A percentile compares a stretch with the other conserved stretches of the same genome.
Conservation (phyloP, 164 flowering plant species). For the Magnolia officinalis region DNA sequence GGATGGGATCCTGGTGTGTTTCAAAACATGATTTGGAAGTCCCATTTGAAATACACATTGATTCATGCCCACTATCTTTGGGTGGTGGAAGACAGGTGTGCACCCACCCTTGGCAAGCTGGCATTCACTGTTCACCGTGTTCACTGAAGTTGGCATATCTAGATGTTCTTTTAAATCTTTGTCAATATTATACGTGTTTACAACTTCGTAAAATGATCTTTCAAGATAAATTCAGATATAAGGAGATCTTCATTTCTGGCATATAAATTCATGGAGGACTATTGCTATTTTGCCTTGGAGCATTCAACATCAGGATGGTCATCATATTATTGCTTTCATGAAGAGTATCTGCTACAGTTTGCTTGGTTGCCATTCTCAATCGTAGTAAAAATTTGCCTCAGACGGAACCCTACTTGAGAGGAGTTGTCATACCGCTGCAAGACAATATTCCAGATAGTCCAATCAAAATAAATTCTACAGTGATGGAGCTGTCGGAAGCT, state of each 20-base stretch:
- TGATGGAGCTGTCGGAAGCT: slow-evolving; percentile 40
- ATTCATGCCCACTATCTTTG: no score
- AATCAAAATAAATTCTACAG: slow-evolving; percentile 26
- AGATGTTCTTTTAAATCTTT: background rate
- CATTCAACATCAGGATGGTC: background rate
- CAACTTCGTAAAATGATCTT: background rate
- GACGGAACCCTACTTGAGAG: slow-evolving; percentile 64
- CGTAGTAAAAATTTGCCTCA: slow-evolving; percentile 14
- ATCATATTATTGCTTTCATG: background rate
- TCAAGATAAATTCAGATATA: no score
- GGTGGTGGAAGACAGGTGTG: no score
- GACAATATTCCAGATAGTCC: slow-evolving; percentile 30
- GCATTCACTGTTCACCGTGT: no score
- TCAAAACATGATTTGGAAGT: no score
- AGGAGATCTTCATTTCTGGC: no score
- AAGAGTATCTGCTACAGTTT: background rate
- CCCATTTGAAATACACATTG: no score
- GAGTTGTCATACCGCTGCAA: slow-evolving; percentile 45
- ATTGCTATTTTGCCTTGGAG: background rate
- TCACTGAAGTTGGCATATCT: background rate
- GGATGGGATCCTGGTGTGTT: no score
- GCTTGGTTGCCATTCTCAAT: background rate
- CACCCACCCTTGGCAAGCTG: no score
- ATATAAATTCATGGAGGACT: no score
- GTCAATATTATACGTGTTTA: background rate